phyloP scores from a whole-genome alignment of 108 stramenopile genomes.

The Pseudonitzschia delicatissima region DNA sequence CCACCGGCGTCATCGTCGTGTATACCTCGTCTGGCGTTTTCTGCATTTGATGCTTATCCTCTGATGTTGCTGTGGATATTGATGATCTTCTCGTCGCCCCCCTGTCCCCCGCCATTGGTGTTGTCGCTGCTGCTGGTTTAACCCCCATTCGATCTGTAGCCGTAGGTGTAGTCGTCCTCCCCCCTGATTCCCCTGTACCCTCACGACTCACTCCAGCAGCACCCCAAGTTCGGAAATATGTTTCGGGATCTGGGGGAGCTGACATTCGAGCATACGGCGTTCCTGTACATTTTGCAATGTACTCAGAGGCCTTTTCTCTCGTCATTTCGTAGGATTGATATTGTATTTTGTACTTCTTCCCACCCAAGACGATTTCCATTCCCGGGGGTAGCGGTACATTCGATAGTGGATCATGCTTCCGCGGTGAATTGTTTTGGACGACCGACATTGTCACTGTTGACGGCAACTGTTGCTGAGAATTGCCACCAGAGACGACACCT shows the following conservation, averaged over 20 bases:
- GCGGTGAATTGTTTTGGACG: neutral
- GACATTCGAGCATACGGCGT: neutral
- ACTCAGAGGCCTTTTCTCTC: neutral
- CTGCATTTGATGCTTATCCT: neutral
- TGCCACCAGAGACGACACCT: neutral
- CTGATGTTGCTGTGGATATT: neutral
- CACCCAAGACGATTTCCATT: neutral
- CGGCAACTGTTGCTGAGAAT: constrained; percentile 6
- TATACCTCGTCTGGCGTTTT: neutral
- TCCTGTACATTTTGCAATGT: neutral
- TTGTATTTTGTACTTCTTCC: neutral
- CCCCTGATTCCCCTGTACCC: neutral
- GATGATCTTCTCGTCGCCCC: too few relatives aligned
- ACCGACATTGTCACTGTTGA: neutral
- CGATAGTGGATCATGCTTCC: neutral
- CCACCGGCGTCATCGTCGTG: too few relatives aligned
- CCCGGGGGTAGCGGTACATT: neutral
- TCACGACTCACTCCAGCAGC: too few relatives aligned
- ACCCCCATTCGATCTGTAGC: neutral
- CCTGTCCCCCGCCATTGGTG: too few relatives aligned
- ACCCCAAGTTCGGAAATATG: too few relatives aligned
- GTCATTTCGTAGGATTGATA: constrained; percentile 2
- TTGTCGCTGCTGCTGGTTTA: neutral
- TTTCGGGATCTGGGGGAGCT: neutral
- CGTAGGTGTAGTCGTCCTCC: neutral